Conservation (phyloP, 1,284 basidiomycete genomes). For the Ceratobasidium sp. region DNA sequence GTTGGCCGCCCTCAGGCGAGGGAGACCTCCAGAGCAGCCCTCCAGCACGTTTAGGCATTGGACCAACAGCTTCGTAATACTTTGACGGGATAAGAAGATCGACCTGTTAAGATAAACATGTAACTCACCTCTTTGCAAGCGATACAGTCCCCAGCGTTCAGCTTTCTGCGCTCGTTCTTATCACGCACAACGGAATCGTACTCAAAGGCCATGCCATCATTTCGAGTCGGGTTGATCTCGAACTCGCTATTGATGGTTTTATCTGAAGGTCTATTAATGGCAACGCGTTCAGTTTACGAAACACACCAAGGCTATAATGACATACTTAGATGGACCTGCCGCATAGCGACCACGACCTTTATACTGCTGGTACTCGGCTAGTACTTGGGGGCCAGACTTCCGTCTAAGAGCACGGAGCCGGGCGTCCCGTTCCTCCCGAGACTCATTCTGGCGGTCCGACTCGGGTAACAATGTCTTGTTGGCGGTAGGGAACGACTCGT, state of each 20-base stretch:
- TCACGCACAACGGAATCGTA: conserved; percentile 83
- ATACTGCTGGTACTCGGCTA: conserved; percentile 63
- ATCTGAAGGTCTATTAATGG: conserved; percentile 53
- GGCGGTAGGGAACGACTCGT: neutral
- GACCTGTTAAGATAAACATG: neutral
- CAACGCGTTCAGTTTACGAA: too few relatives aligned
- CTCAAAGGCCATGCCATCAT: conserved; percentile 74
- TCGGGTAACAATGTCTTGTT: conserved; percentile 2
- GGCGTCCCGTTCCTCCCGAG: conserved; percentile 33
- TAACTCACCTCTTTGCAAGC: conserved; percentile 81
- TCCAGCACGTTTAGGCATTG: conserved; percentile 72
- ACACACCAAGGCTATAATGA: neutral
- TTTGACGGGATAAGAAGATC: conserved; percentile 54
- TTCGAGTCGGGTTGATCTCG: conserved; percentile 74
- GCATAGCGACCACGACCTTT: conserved; percentile 68
- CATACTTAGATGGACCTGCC: conserved; percentile 3
- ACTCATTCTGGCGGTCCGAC: conserved; percentile 17
- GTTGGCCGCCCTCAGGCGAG: conserved; percentile 40
- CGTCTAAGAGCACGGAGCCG: conserved; percentile 30
- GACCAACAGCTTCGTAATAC: conserved; percentile 85
- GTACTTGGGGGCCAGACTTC: conserved; percentile 48
- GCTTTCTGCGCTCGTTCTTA: conserved; percentile 71
- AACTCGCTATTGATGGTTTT: conserved; percentile 73
- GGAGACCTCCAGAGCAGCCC: conserved; percentile 76
- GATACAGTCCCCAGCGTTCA: conserved; percentile 87